phyloP scores from a whole-genome alignment of 352 stramenopile genomes.

The Saprolegnia parasitica region DNA sequence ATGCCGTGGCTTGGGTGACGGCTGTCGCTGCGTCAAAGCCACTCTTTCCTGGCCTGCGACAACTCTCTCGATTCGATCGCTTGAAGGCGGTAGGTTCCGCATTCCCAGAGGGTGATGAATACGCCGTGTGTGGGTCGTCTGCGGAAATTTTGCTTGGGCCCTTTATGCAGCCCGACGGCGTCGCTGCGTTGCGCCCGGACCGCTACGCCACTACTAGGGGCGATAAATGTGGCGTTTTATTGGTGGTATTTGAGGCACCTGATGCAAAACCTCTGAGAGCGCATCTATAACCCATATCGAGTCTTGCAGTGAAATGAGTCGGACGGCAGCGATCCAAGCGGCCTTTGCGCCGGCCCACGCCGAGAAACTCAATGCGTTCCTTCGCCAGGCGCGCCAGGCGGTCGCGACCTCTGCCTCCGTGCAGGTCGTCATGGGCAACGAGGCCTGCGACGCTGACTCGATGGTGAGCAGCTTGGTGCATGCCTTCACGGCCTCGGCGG shows the following conservation, averaged over 20 bases:
- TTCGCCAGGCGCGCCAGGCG: constrained; percentile 28
- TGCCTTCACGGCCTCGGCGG: constrained; percentile 43
- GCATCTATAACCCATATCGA: neutral
- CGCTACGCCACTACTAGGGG: neutral
- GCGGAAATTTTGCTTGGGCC: no score
- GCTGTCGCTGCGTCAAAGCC: neutral
- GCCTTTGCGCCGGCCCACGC: constrained; percentile 17
- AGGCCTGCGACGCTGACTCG: constrained; percentile 75
- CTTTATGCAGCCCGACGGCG: no score
- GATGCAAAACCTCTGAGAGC: neutral
- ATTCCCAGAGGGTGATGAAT: neutral
- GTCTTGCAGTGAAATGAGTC: constrained; percentile 11
- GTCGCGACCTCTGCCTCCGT: constrained; percentile 30
- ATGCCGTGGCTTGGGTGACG: neutral
- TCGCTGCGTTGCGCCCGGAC: no score
- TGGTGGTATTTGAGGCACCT: neutral
- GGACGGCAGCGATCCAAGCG: constrained; percentile 13
- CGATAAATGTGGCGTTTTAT: neutral
- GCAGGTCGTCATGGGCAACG: constrained; percentile 71
- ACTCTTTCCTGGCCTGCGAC: neutral
- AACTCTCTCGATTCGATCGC: neutral
- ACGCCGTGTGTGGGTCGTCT: neutral
- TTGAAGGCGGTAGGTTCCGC: neutral
- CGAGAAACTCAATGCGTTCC: constrained; percentile 32
- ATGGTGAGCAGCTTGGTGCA: constrained; percentile 75